These are phyloP conservation scores for Xerocomus spinulosus DNA, from an alignment of 768 basidiomycete species.

Conservation along the genomic window DNA sequence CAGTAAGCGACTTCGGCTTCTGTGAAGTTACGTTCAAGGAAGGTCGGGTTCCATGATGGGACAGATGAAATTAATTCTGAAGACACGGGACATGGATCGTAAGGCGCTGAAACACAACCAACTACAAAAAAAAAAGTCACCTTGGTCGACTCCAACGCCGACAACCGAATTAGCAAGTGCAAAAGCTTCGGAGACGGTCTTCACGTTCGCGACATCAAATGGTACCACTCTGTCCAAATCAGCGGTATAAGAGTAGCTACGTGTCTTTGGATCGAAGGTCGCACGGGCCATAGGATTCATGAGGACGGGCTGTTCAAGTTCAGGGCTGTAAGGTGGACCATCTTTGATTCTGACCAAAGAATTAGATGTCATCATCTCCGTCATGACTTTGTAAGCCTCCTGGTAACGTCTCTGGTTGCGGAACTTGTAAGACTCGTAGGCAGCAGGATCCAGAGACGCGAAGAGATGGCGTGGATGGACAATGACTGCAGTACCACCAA, in stretches of 20 bases:
- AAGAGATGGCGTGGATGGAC: slow-evolving; percentile 90
- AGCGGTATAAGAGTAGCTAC: slow-evolving; percentile 76
- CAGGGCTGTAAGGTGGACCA: slow-evolving; percentile 78
- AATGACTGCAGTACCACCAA: slow-evolving; percentile 87
- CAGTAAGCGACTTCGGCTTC: slow-evolving; percentile 85
- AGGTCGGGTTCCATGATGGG: slow-evolving; percentile 83
- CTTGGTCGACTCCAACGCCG: slow-evolving; percentile 89
- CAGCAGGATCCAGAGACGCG: slow-evolving; percentile 72
- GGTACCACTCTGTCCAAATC: slow-evolving; percentile 51
- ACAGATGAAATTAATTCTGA: slow-evolving; percentile 89
- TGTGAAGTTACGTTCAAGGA: slow-evolving; percentile 91
- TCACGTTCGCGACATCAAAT: slow-evolving; percentile 63
- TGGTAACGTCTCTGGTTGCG: slow-evolving; percentile 64
- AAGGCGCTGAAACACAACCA: background rate
- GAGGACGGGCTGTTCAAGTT: slow-evolving; percentile 82
- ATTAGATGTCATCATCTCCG: slow-evolving; percentile 93
- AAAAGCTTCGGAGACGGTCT: slow-evolving; percentile 48
- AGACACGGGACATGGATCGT: background rate
- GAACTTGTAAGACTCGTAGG: slow-evolving; percentile 71
- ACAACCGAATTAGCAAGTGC: slow-evolving; percentile 41
- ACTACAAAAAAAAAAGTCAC: slow-evolving; percentile 35
- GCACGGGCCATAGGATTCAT: slow-evolving; percentile 93
- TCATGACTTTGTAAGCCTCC: slow-evolving; percentile 85
- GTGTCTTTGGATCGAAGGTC: slow-evolving; percentile 73
- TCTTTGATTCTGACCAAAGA: slow-evolving; percentile 94